Percentiles rank a stretch among this genome's conserved stretches.
Conservation (phyloP, 768 basidiomycete genomes). For the Mrakia hoshinonis region DNA sequence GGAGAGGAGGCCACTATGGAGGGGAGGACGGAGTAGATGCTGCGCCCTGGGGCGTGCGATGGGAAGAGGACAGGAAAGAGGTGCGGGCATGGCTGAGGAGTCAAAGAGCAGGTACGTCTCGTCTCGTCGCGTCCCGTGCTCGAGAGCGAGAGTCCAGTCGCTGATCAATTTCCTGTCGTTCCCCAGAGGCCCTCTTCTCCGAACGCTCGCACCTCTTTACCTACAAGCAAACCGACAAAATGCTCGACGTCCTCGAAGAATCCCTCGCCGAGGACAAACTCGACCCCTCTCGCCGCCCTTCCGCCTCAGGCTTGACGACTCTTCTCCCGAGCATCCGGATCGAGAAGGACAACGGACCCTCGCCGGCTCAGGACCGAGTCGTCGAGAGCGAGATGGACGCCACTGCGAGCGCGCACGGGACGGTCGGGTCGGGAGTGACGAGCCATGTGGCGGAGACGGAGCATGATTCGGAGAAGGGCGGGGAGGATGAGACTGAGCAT, state of each 20-base stretch:
- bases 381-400: not conserved
- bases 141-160: not conserved
- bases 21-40: not conserved
- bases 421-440: not conserved
- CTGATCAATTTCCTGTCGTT: too few species aligned
- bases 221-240: not conserved
- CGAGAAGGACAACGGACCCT: not conserved
- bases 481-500: not conserved
- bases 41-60: not conserved
- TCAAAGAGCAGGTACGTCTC: not conserved
- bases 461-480: not conserved
- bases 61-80: not conserved
- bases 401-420: not conserved
- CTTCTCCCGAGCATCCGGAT: not conserved
- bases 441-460: not conserved
- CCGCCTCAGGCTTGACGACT: not conserved
- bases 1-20: not conserved
- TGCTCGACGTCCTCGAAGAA: not conserved
- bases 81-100: not conserved
- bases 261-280: not conserved
- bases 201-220: not conserved
- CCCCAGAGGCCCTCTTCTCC: not conserved
- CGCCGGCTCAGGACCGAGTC: not conserved
- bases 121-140: not conserved
- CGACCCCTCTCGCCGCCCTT: not conserved